Conservation (phyloP, 2,329 filamentous ascomycete species). For the Fusarium longipes region DNA sequence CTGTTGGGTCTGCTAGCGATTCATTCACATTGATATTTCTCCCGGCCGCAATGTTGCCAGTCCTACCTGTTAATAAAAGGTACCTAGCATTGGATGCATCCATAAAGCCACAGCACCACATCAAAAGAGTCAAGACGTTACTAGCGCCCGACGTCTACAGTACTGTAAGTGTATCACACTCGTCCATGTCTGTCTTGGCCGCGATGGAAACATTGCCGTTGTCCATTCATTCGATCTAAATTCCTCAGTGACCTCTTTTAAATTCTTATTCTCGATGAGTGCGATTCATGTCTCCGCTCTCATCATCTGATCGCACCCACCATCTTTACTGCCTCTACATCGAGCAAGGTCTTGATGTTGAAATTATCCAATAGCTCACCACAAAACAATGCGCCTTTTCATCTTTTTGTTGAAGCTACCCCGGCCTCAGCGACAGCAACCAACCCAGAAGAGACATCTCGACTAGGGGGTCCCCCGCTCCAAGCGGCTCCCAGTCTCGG, state of each 20-base stretch:
- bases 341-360: conserved; percentile 12
- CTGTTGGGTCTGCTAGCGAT: conserved; percentile 11
- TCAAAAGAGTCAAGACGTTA: conserved; percentile 36
- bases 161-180: conserved; percentile 11
- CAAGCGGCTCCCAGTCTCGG: conserved; percentile 27
- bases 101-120: conserved; percentile 26
- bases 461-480: conserved; percentile 35
- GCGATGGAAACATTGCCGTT: conserved; percentile 20
- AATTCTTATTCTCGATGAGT: not conserved
- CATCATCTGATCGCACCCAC: conserved; percentile 23
- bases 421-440: conserved; percentile 31
- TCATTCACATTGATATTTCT: conserved; percentile 25
- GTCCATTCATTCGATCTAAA: conserved; percentile 21
- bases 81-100: conserved; percentile 20
- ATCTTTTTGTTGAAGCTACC: conserved; percentile 16
- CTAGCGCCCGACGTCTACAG: conserved; percentile 38
- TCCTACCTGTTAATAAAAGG: not conserved
- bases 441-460: conserved; percentile 30
- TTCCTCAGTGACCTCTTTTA: conserved; percentile 16
- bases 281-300: not conserved
- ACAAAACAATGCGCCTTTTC: conserved; percentile 20
- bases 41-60: not conserved
- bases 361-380: conserved; percentile 21
- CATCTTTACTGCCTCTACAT: conserved; percentile 22
- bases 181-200: not conserved